Evolutionary conservation across 2,329 filamentous ascomycete genomes (phyloP), one percentile per base, ranked within the genome.

Genomic region (Akanthomyces uredinophilus): DNA sequence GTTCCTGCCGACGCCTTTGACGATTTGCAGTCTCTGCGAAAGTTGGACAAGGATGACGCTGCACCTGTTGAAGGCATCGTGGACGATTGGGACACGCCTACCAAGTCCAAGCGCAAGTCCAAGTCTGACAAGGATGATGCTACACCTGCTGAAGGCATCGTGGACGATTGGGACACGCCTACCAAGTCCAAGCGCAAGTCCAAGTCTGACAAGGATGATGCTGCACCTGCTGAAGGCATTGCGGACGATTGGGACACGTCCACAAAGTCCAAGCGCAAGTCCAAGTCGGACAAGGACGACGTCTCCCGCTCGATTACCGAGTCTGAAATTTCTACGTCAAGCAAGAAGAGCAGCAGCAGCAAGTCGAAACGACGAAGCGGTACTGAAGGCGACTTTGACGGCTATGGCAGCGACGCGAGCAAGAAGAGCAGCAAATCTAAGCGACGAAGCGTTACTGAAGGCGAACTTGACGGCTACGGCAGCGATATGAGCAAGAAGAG

Each of bases 401-500:
- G 69, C 5, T 60, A 68, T 20, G 71, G 74, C 63, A 72, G 74
- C 57, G 73, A 78, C 58, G 35, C 52, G 3, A 49, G 44, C 32
- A 61, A 61, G 63, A 76, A 72, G 65, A 76, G 73, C 20, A 77
- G 72, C 66, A 77, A 74, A 65, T 74, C 74, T 8, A 78, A 75
- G 68, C 72, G 72, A 62, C 71, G 70, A 60, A 75, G 73, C 56
- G 70, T 67, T 57, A 64, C 66, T 61, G 76, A 71, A 63, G 78
- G 73, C 61, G 75, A 71, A 59, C 73, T 66, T 64, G 73, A 68
- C 5, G 66, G 69, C 5, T 60, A 68, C 20, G 71, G 74, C 63
- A 72, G 74, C 56, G 73, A 78, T 57, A 74, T 75, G 53, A 75
- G 73, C 65, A 77, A 73, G 63, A 76, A 72, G 65, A 76, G 73